Percentiles rank a stretch among this genome's conserved stretches.
Conservation (phyloP, 2,329 filamentous ascomycete genomes). For the Aureobasidium leucospermi region DNA sequence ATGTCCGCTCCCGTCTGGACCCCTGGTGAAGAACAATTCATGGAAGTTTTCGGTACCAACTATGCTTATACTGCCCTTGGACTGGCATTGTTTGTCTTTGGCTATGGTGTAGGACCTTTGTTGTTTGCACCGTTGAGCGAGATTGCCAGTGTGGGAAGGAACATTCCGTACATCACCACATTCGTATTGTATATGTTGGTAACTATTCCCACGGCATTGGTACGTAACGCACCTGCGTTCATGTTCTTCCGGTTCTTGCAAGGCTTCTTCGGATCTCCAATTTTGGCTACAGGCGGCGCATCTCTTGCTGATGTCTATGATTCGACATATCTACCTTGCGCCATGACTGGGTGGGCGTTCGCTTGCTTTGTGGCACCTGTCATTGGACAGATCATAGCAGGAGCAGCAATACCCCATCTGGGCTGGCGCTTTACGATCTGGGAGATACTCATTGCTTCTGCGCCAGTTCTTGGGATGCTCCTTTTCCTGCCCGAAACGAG, state of each 20-base stretch:
- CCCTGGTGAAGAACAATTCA: conserved; percentile 39
- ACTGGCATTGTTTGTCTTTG: conserved; percentile 56
- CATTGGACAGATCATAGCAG: background rate
- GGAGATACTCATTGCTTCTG: conserved; percentile 38
- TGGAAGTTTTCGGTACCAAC: conserved; percentile 46
- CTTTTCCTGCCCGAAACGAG: conserved; percentile 11
- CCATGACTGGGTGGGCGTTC: conserved; percentile 24
- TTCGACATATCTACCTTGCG: background rate
- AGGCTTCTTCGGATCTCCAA: conserved; percentile 59
- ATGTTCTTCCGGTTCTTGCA: conserved; percentile 56
- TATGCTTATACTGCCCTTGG: conserved; percentile 48
- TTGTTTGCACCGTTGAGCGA: conserved; percentile 61
- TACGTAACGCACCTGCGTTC: conserved; percentile 56
- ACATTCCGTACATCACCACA: conserved; percentile 58
- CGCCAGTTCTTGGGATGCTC: conserved; percentile 25
- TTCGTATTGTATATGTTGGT: conserved; percentile 63
- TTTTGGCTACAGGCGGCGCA: conserved; percentile 51
- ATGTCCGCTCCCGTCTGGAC: conserved; percentile 42
- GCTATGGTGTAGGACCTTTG: conserved; percentile 57
- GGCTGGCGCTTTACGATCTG: conserved; percentile 34
- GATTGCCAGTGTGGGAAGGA: conserved; percentile 59
- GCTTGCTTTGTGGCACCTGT: conserved; percentile 12
- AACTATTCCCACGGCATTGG: conserved; percentile 57
- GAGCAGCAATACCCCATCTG: background rate
- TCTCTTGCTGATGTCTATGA: conserved; percentile 42